phyloP scores from a whole-genome alignment of 768 basidiomycete species.

The Suillus subalutaceus region DNA sequence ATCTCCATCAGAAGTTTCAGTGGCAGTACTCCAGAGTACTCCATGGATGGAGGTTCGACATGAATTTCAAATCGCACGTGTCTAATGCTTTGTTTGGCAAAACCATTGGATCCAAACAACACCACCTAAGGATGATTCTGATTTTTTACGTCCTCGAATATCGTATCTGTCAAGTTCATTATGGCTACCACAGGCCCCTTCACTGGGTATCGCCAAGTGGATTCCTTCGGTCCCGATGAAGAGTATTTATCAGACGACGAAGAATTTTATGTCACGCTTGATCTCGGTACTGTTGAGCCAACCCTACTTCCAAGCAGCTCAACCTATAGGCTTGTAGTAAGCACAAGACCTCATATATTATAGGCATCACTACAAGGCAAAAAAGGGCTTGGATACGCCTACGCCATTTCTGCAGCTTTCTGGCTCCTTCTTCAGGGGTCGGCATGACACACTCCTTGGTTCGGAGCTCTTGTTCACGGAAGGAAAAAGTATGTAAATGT shows the following conservation, averaged over 20 bases:
- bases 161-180: not conserved
- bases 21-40: not conserved
- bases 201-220: slow-evolving; percentile 69
- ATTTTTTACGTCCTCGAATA: not conserved
- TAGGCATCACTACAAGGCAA: not conserved
- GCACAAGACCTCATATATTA: slow-evolving; percentile 24
- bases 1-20: not conserved
- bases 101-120: not conserved
- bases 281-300: slow-evolving; percentile 72
- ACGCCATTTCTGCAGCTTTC: slow-evolving; percentile 78
- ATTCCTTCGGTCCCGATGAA: slow-evolving; percentile 66
- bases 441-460: slow-evolving; percentile 68
- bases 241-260: slow-evolving; percentile 63
- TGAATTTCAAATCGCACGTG: not conserved
- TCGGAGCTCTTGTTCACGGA: slow-evolving; percentile 80
- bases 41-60: too few species aligned
- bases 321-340: slow-evolving; percentile 73
- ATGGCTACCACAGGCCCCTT: slow-evolving; percentile 16
- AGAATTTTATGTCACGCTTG: slow-evolving; percentile 70
- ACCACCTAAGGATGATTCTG: too few species aligned
- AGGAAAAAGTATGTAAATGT: slow-evolving; percentile 49
- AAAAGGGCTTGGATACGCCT: slow-evolving; percentile 75
- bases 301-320: slow-evolving; percentile 73
- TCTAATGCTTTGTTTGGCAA: not conserved
- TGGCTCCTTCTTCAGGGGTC: slow-evolving; percentile 73